phyloP scores from a whole-genome alignment of 306 rosid genomes.

The Rosa multiflora region DNA sequence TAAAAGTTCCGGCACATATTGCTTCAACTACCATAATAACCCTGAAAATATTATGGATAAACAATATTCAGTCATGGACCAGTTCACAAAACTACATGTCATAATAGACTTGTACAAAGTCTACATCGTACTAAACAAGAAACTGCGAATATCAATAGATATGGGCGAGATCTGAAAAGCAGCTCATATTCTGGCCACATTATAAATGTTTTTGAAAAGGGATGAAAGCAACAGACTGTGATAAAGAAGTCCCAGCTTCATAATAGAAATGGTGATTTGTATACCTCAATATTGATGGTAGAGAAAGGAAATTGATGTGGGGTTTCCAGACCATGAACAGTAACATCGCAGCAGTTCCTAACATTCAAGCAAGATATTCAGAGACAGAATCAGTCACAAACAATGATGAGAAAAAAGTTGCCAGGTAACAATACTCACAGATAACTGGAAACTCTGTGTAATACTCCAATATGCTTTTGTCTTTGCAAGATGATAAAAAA shows the following conservation, averaged over 20 bases:
- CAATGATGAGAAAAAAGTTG: not conserved
- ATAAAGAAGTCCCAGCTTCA: not conserved
- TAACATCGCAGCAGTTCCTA: conserved; percentile 97
- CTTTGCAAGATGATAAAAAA: not conserved
- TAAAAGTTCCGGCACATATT: conserved; percentile 76
- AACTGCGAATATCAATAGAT: not conserved
- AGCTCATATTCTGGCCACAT: not conserved
- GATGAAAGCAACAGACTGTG: not conserved
- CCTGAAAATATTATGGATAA: conserved; percentile 57
- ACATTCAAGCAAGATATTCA: conserved; percentile 28
- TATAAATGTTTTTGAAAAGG: not conserved
- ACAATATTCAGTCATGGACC: conserved; percentile 13
- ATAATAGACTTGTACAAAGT: not conserved
- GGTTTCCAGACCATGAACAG: conserved; percentile 95
- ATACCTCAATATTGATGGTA: conserved; percentile 77
- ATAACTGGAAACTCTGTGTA: not conserved
- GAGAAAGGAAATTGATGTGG: conserved; percentile 63
- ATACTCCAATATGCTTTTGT: not conserved
- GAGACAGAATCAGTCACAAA: not conserved
- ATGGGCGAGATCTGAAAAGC: not conserved
- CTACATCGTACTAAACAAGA: not conserved
- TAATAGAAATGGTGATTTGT: not conserved
- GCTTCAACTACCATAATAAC: conserved; percentile 88
- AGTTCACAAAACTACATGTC: not conserved
- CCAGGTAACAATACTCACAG: not conserved